Percentiles rank a stretch among this genome's conserved stretches.
Conservation (phyloP, 176 grass and related monocot species). For the Oryza punctata region DNA sequence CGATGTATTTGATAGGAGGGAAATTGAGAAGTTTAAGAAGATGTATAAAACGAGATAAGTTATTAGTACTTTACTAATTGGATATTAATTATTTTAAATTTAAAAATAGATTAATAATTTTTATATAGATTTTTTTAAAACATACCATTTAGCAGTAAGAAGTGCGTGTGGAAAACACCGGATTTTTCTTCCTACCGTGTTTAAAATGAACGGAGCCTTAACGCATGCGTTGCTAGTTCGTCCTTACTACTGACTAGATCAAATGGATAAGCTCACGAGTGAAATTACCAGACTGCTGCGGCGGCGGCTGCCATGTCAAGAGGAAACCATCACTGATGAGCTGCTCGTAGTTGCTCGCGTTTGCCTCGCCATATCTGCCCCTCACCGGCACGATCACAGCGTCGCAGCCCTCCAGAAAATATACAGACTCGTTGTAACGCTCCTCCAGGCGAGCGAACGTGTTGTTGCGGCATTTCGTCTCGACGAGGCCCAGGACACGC, state of each 20-base stretch:
- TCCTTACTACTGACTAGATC: background rate
- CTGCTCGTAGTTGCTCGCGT: slow-evolving; percentile 7
- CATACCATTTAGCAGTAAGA: too few relatives aligned
- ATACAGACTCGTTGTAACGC: background rate
- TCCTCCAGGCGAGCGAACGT: background rate
- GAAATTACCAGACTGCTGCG: background rate
- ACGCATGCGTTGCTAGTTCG: background rate
- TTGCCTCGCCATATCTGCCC: background rate
- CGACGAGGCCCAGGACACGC: slow-evolving; percentile 1
- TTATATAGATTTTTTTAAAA: too few relatives aligned
- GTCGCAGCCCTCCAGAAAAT: background rate
- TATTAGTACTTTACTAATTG: too few relatives aligned
- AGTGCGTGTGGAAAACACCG: too few relatives aligned
- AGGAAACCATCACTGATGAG: slow-evolving; percentile 41
- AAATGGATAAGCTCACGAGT: background rate
- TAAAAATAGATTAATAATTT: too few relatives aligned
- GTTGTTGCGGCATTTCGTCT: background rate
- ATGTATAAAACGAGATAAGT: too few relatives aligned
- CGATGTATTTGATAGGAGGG: too few relatives aligned
- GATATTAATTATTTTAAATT: too few relatives aligned
- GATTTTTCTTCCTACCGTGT: too few relatives aligned
- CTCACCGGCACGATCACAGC: slow-evolving; percentile 19
- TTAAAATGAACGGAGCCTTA: too few relatives aligned
- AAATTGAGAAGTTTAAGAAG: too few relatives aligned
- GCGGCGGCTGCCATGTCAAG: background rate